Conservation (phyloP, 1,284 basidiomycete genomes). For the Irpex sp. region DNA sequence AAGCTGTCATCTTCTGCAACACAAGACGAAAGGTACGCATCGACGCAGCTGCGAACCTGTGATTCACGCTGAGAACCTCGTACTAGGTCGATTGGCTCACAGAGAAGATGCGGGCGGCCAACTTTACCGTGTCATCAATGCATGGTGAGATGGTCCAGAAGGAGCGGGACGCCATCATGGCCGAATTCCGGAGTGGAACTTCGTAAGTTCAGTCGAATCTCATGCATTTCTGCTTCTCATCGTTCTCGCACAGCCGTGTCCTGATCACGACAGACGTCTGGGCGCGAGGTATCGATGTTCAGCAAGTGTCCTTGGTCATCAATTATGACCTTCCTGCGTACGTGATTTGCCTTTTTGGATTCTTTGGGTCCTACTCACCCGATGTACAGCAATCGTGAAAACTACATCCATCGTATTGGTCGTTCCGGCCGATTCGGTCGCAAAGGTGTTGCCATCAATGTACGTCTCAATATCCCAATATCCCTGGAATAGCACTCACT, state of each 20-base stretch:
- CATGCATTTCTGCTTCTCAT: background rate
- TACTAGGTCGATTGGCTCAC: slow-evolving; percentile 94
- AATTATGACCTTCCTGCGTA: slow-evolving; percentile 96
- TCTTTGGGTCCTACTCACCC: background rate
- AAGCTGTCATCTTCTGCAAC: slow-evolving; percentile 99
- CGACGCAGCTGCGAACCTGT: background rate
- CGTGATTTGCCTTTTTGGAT: slow-evolving; percentile 20
- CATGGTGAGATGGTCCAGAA: slow-evolving; percentile 99
- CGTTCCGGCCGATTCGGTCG: slow-evolving; percentile 92
- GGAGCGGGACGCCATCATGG: slow-evolving; percentile 98
- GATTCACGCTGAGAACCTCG: background rate
- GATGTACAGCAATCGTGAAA: slow-evolving; percentile 80
- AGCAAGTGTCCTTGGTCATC: slow-evolving; percentile 97
- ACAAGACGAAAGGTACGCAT: slow-evolving; percentile 84
- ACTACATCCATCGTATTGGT: slow-evolving; percentile 98
- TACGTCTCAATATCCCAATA: slow-evolving; percentile 29
- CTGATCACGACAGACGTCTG: slow-evolving; percentile 97
- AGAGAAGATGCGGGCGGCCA: slow-evolving; percentile 96
- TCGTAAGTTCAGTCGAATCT: slow-evolving; percentile 50
- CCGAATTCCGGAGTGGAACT: slow-evolving; percentile 93
- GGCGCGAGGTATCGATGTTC: slow-evolving; percentile 98
- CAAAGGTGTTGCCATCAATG: slow-evolving; percentile 91
- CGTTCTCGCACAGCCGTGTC: slow-evolving; percentile 58
- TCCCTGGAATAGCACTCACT: slow-evolving; percentile 11
- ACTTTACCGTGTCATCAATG: slow-evolving; percentile 97